Base-by-base conservation (phyloP, 2,329 filamentous ascomycete species). In the Talaromyces albobiverticillius region DNA sequence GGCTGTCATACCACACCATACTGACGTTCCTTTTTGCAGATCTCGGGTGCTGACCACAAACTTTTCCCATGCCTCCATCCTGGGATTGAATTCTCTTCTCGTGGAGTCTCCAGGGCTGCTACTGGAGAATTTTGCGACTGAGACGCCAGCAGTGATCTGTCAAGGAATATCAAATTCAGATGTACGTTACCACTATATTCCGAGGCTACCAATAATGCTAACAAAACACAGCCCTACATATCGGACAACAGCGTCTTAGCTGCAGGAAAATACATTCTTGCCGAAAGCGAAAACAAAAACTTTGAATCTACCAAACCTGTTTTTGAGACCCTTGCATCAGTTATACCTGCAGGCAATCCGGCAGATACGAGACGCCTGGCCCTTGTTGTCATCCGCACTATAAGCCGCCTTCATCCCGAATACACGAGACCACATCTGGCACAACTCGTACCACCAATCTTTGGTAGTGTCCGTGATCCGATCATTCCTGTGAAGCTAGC, bases 401-500 rank as follows among this genome's bases (percentile, higher is more conserved):
- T 95, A 38, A 87, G 87, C 57, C 86, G 94, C 54, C 80, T 86
- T 42, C 84, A 94, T 67, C 86, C 88, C 66, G 89, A 94, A 49
- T 77, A 94, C 64, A 83, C 93, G 34, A 85, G 89, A 25, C 89
- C 92, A 13, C 91, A 96, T 68, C 79, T 97, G 46, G 76, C 85
- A 9, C 74, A 90, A 2, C 81, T 99, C n/a, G 87, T 89, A 1
- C 86, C 87, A 1, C 85, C 91, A 1, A 82, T 97, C 42, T 99
- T 99, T 70, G 85, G 89, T 40, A 88, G 89, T 51, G 94, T 99
- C 25, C 85, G 95, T 55, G 94, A 99, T 70, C 80, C 85, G 9
- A 86, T 97, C 5, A 97, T 99, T 59, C 95, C 95, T 0, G 87
- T 99, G 67, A 99, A 99, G 74, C 80, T 99, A 25, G 88, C 93